A percentile compares a stretch with the other conserved stretches of the same genome.
Evolutionary conservation across 2,329 filamentous ascomycete species (phyloP).

Genomic region (Fusarium sp.): DNA sequence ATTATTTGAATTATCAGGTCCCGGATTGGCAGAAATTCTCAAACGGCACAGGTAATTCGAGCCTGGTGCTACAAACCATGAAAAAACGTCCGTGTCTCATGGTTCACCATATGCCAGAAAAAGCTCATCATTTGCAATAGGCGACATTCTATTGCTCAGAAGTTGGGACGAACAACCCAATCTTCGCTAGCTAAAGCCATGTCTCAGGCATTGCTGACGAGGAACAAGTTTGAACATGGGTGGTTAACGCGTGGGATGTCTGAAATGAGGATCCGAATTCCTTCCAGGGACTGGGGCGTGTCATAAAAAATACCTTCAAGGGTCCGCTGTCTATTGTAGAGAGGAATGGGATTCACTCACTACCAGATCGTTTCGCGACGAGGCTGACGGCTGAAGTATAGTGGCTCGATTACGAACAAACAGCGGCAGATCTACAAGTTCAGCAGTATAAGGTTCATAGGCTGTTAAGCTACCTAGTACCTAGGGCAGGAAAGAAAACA

Average conservation of each 20-base stretch:
- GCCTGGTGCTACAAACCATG: not conserved
- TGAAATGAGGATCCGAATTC: constrained; percentile 5
- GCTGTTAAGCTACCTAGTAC: not conserved
- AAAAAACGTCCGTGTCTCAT: constrained; percentile 12
- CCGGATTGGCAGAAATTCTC: constrained; percentile 7
- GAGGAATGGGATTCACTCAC: not conserved
- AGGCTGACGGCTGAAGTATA: constrained; percentile 3
- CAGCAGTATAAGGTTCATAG: not conserved
- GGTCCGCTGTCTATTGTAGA: not conserved
- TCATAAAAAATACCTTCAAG: not conserved
- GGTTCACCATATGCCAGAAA: not conserved
- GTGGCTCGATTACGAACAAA: not conserved
- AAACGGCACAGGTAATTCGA: not conserved
- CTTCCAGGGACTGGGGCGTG: not conserved
- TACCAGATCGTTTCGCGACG: not conserved
- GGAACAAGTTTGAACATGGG: constrained; percentile 18
- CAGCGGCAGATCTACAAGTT: constrained; percentile 3
- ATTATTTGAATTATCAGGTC: constrained; percentile 1
- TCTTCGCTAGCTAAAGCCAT: not conserved
- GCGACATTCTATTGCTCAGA: constrained; percentile 22
- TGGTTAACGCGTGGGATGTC: constrained; percentile 18
- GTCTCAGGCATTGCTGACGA: constrained; percentile 25
- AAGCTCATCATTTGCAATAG: constrained; percentile 31
- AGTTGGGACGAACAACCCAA: constrained; percentile 4
- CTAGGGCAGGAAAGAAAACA: not conserved